Evolutionary conservation across 2,329 filamentous ascomycete species (phyloP), one percentile per base, ranked within the genome.

Genomic region (Scleromitrula shiraiana): DNA sequence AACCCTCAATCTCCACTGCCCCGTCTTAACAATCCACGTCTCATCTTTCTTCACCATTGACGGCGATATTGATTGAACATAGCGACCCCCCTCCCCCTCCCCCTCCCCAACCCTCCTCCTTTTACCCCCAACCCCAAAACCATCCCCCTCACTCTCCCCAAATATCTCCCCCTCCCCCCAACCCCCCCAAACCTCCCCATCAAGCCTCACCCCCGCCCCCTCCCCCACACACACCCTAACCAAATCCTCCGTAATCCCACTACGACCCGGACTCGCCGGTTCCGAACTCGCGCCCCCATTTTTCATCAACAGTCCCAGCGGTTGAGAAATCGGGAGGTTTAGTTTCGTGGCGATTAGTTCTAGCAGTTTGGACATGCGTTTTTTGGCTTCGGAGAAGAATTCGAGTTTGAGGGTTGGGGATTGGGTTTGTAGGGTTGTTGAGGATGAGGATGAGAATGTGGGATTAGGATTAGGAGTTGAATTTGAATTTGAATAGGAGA

Each of bases 281-380:
- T 80, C 78, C 50, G 74, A 78, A 36, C 71, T 71, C 6, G 76
- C 75, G 9, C 77, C 81, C n/a, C 79, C 80, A 3, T 77, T 72
- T 40, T 76, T 70, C 77, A 85, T 83, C 64, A 86, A 72, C 30
- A 86, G 67, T 7, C 84, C 83, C 1, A 85, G 65, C 0, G 83
- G 78, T 50, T 77, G 71, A 0, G 74, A 75, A 0, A 71, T 70
- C 9, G 84, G 79, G 5, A 89, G 65, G 53, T 83, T 85, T 56
- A 93, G 76, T 64, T 91, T 94, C 27, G 82, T 83, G 2, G 85
- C 80, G n/a, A 95, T 75, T 7, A 95, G 83, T 57, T 88, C 83
- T 55, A 94, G 79, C 5, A 96, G 70, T 46, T 81, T 82, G 0
- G 80, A 75, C 15, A 96, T 73, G 44, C 87, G 77, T 9, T 78